Percentiles rank a stretch among this genome's conserved stretches.
These are phyloP conservation scores for Pisolithus tinctorius DNA, from an alignment of 768 basidiomycete genomes.

Conservation along the genomic window DNA sequence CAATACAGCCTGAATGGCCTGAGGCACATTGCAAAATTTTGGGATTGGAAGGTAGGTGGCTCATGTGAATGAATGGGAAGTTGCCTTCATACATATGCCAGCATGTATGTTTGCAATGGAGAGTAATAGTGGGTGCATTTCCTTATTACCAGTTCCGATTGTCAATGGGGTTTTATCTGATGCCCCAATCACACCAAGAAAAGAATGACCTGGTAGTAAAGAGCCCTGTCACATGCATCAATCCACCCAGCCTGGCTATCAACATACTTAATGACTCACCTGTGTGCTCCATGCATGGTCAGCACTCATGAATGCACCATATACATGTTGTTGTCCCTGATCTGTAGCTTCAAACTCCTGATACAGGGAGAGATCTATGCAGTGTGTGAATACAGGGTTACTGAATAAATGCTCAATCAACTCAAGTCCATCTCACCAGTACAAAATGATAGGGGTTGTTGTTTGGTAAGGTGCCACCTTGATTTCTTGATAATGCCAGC, in stretches of 20 bases:
- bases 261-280: conserved; percentile 5
- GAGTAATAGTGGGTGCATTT: conserved; percentile 26
- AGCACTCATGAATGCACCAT: conserved; percentile 18
- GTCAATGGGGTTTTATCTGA: conserved; percentile 10
- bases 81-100: conserved; percentile 25
- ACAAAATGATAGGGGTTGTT: conserved; percentile 1
- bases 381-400: conserved; percentile 14
- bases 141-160: conserved; percentile 21
- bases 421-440: conserved; percentile 19
- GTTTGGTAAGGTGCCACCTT: not conserved
- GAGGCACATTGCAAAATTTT: conserved; percentile 15
- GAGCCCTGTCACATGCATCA: not conserved
- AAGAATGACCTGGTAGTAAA: conserved; percentile 15
- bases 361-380: conserved; percentile 4
- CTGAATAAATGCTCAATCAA: conserved; percentile 18
- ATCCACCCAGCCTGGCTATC: not conserved
- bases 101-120: conserved; percentile 27
- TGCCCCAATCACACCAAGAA: conserved; percentile 24
- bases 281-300: conserved; percentile 22
- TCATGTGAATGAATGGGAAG: conserved; percentile 16
- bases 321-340: not conserved
- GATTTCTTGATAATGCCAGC: too few species aligned
- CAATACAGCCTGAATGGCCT: conserved; percentile 19
- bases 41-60: conserved; percentile 19
- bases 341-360: conserved; percentile 2